Conservation (phyloP, 2,329 filamentous ascomycete species). For the Paecilomyces sp. region DNA sequence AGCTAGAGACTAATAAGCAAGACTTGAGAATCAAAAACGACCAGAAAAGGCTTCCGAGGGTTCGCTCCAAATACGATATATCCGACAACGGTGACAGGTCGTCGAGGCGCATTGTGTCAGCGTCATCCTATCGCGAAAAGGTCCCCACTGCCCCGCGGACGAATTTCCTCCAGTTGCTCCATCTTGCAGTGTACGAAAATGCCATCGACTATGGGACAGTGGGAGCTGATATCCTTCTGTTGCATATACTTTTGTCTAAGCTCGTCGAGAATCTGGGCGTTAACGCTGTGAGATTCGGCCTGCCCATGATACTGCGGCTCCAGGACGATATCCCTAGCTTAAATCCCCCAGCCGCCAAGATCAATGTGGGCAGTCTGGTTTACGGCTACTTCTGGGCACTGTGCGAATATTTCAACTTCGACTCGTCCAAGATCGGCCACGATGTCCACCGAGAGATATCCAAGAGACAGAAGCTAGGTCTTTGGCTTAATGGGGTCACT, state of each 20-base stretch:
- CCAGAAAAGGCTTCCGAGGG: conserved; percentile 38
- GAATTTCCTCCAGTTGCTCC: conserved; percentile 74
- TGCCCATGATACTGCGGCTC: conserved; percentile 83
- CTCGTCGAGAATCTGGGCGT: conserved; percentile 73
- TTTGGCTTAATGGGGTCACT: conserved; percentile 71
- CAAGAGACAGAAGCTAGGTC: conserved; percentile 62
- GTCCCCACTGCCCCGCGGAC: conserved; percentile 47
- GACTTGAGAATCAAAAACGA: conserved; percentile 61
- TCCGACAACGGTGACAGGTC: conserved; percentile 29
- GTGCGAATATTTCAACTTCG: conserved; percentile 69
- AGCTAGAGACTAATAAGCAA: conserved; percentile 63
- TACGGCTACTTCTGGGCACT: conserved; percentile 85
- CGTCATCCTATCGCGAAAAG: conserved; percentile 56
- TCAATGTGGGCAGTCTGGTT: conserved; percentile 74
- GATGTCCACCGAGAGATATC: conserved; percentile 70
- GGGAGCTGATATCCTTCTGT: conserved; percentile 66
- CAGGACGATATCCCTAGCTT: conserved; percentile 65
- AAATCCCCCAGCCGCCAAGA: conserved; percentile 55
- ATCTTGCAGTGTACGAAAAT: conserved; percentile 84
- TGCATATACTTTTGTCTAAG: conserved; percentile 69
- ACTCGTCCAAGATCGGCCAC: conserved; percentile 60
- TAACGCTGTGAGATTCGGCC: conserved; percentile 68
- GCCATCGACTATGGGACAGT: conserved; percentile 65
- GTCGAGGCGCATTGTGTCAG: conserved; percentile 61
- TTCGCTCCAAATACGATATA: conserved; percentile 36